phyloP scores from a whole-genome alignment of 805 yeast species.

The Candida chilensis region DNA sequence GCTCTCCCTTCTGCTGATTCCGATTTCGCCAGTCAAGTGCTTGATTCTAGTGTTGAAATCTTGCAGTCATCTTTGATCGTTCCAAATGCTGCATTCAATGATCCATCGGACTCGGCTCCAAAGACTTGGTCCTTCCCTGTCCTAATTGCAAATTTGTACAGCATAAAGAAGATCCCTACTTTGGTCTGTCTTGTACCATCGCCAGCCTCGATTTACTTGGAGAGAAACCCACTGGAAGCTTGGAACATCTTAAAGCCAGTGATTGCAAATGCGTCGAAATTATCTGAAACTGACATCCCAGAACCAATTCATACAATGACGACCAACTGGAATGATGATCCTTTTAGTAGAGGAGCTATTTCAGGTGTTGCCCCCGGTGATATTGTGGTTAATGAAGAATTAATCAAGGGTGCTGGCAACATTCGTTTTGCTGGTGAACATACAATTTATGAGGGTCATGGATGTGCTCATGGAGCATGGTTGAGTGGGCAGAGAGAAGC shows the following conservation, averaged over 20 bases:
- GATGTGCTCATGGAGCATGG: conserved; percentile 56
- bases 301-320: conserved; percentile 13
- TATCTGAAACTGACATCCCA: conserved; percentile 10
- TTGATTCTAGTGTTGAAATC: conserved; percentile 3
- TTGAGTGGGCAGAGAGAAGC: conserved; percentile 41
- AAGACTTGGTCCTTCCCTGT: conserved; percentile 15
- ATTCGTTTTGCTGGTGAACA: conserved; percentile 54
- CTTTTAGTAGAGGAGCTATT: conserved; percentile 42
- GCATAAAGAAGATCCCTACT: conserved; percentile 20
- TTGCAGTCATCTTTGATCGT: conserved; percentile 1
- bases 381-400: conserved; percentile 20
- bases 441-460: conserved; percentile 39
- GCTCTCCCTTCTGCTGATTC: conserved; percentile 17
- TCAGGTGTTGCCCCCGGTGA: conserved; percentile 31
- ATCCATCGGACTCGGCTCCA: conserved; percentile 6
- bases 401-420: conserved; percentile 20
- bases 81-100: conserved; percentile 7
- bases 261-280: conserved; percentile 15
- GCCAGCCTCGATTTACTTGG: conserved; percentile 41
- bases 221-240: conserved; percentile 24
- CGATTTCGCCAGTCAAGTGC: conserved; percentile 6
- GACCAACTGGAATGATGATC: conserved; percentile 44
- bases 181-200: conserved; percentile 37
- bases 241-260: conserved; percentile 39
- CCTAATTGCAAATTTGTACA: conserved; percentile 15